Evolutionary conservation across 129 eudicot species (phyloP), one percentile per base, ranked within the genome.

Genomic region (Centrapalus pauciflorus): DNA sequence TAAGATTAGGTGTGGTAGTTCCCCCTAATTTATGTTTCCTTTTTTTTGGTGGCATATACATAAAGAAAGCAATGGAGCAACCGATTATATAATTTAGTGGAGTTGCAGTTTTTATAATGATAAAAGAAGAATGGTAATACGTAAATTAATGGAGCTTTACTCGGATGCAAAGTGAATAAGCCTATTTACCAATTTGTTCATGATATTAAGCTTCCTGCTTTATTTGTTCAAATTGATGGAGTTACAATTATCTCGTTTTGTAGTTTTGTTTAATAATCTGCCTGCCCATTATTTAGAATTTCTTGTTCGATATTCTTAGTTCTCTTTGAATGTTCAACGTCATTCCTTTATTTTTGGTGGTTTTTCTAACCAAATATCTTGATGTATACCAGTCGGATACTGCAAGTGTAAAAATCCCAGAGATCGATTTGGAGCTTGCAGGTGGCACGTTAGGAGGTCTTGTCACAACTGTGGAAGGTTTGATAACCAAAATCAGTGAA

Each of bases 391-490:
- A 93, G 98, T 93, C 98, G 0, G 96, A 93, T 67, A 88, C 95
- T 46, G 98, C 96, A 40, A 69, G 87, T 55, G 95, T 93, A 37
- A 76, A 51, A 45, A 88, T 93, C 55, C 98, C 95, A 1, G 96
- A 93, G 74, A 76, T 93, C 35, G 87, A 88, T 64, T 76, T 93
- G 89, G 98, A 88, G 84, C 85, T 93, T 25, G 61, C 87, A 19
- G 82, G 95, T 74, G 98, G 96, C 66, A 93, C 96, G 3, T 73
- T 88, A 73, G 98, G 98, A 27, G 98, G 98, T 56, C 73, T 77
- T 12, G 98, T 93, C 30, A 88, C 98, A 23, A 93, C 98, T 8
- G 78, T 93, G 56, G 98, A 93, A 76, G 98, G 98, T 50, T 84
- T 93, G 75, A 78, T 93, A 71, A 77, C 95, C 35, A 83, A 93